A percentile compares a stretch with the other conserved stretches of the same genome.
Evolutionary conservation across 73 alveolate genomes (phyloP).

Genomic region (Loxodes magnus): DNA sequence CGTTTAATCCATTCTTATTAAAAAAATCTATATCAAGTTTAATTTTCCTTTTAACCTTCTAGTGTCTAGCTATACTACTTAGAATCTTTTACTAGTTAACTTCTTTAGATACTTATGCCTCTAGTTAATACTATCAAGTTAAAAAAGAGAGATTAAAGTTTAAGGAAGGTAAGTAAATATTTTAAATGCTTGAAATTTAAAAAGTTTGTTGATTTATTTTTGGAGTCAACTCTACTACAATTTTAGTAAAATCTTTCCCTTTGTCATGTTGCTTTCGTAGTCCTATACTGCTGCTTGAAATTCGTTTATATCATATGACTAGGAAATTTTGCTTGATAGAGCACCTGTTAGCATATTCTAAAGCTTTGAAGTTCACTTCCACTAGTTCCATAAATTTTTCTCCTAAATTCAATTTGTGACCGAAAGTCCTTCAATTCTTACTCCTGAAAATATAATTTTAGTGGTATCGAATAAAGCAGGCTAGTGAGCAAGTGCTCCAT

Average conservation of each 20-base stretch:
- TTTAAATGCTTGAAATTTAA: too few relatives aligned
- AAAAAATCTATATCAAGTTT: too few relatives aligned
- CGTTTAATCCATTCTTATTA: too few relatives aligned
- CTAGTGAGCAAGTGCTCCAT: conserved; percentile 42
- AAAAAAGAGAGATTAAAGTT: too few relatives aligned
- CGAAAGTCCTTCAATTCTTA: conserved; percentile 45
- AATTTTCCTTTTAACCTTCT: too few relatives aligned
- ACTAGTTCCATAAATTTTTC: neutral
- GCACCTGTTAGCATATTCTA: conserved; percentile 13
- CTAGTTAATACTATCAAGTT: too few relatives aligned
- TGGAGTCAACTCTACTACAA: too few relatives aligned
- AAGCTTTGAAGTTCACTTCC: conserved; percentile 5
- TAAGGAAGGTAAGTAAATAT: too few relatives aligned
- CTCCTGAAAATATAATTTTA: conserved; percentile 28
- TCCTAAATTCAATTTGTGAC: conserved; percentile 13
- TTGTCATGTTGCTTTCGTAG: conserved; percentile 16
- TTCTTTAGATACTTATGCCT: too few relatives aligned
- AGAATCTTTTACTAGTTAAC: too few relatives aligned
- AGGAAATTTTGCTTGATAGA: conserved; percentile 17
- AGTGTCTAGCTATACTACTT: too few relatives aligned
- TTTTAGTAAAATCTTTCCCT: conserved; percentile 25
- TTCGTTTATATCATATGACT: conserved; percentile 12
- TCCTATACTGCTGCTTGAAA: conserved; percentile 17
- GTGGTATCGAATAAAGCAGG: conserved; percentile 14
- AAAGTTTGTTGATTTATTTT: too few relatives aligned